Evolutionary conservation across 2,329 filamentous ascomycete species (phyloP).

Genomic region (Ophiobolus disseminans): DNA sequence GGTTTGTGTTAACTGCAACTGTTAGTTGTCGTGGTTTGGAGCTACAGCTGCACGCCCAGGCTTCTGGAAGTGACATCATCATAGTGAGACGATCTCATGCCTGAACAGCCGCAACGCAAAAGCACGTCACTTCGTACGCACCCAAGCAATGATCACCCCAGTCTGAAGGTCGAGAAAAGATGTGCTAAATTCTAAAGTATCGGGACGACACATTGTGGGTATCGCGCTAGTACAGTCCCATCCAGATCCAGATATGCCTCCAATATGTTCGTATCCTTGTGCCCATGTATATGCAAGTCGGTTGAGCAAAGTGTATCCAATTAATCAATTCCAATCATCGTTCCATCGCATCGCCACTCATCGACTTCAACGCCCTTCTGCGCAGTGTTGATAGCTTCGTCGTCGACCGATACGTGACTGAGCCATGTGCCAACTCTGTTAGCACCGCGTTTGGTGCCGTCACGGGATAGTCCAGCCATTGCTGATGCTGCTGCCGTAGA

Average conservation of each 20-base stretch:
- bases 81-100: constrained; percentile 2
- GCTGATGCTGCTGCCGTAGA: constrained; percentile 31
- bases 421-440: constrained; percentile 51
- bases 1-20: not conserved
- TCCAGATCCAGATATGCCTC: not conserved
- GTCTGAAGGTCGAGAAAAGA: not conserved
- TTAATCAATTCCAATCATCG: constrained; percentile 46
- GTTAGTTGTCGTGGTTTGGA: constrained; percentile 2
- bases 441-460: constrained; percentile 44
- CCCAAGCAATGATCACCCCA: not conserved
- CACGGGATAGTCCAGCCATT: constrained; percentile 48
- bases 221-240: constrained; percentile 5
- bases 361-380: constrained; percentile 44
- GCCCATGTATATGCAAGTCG: not conserved
- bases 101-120: not conserved
- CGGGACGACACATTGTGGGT: constrained; percentile 2
- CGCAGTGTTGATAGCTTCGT: constrained; percentile 44
- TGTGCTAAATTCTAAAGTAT: not conserved
- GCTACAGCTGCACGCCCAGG: not conserved
- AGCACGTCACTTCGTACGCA: constrained; percentile 9
- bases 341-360: constrained; percentile 45
- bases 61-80: constrained; percentile 8
- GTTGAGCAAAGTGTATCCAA: constrained; percentile 8
- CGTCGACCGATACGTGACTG: constrained; percentile 44
- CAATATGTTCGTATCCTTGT: not conserved